Base-by-base conservation (phyloP, 2,329 filamentous ascomycete genomes). In the Colletotrichum siamense region DNA sequence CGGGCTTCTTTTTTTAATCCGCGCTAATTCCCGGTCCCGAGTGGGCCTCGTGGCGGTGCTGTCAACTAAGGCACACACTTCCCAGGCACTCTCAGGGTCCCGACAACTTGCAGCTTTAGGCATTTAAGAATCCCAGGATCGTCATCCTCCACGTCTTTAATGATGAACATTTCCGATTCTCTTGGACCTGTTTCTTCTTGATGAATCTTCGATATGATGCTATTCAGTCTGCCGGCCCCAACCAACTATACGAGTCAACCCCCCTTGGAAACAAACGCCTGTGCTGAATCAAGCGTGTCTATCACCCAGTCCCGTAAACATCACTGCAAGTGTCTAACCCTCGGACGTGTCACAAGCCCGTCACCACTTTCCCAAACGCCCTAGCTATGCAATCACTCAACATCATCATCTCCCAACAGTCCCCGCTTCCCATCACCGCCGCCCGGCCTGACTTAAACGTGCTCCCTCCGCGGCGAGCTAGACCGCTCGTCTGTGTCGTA, bases 1-100 rank as follows among this genome's bases (percentile, higher is more conserved):
- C 70, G 64, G 70, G 30, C 55, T 73, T 39, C 73, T 76, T 76
- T 76, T 76, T 73, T 49, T 76, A 73, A 49, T 57, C 55, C 36
- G 69, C 73, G 70, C 73, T 73, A 76, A 65, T 32, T 44, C 70
- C 32, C 70, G 52, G 39, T 44, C 59, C 65, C 70, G 70, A 59
- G 73, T 57, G 57, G 73, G 44, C 32, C 26, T 44, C 64, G 70
- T 69, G 70, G 70, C 73, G 70, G 64, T 69, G 73, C 70, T 64
- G 62, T 73, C 69, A 65, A 65, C 30, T 30, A 22, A 52, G 44
- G 44, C 44, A 52, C 39, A 6, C 39, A 6, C 18, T 49, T 49
- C 1, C 18, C 39, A 74, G 72, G 59, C 28, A 72, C 18, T 28
- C 13, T 28, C 39, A 44, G 62, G 49, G 39, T 39, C 52, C 30